Evolutionary conservation across 495 filamentous ascomycete species (phyloP).

Genomic region (Amniculicola lignicola): DNA sequence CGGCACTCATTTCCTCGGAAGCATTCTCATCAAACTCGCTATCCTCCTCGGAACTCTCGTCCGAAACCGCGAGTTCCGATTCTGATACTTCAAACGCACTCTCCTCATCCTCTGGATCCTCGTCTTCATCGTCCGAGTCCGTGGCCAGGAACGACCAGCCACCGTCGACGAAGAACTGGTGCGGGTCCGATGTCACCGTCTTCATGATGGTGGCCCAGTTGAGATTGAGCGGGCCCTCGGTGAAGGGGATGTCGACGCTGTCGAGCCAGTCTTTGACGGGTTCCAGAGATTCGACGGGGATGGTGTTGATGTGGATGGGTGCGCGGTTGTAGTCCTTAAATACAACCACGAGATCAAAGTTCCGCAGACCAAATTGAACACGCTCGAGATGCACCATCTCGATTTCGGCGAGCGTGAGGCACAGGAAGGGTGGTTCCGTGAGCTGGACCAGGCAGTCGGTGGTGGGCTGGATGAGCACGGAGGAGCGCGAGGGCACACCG

Average conservation of each 20-base stretch:
- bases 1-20: constrained; percentile 69
- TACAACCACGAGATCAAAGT: constrained; percentile 96
- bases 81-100: constrained; percentile 87
- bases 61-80: constrained; percentile 72
- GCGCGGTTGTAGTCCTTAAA: constrained; percentile 91
- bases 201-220: constrained; percentile 99
- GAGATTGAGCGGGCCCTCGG: constrained; percentile 92
- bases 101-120: constrained; percentile 78
- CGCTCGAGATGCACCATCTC: constrained; percentile 95
- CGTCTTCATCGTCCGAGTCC: constrained; percentile 83
- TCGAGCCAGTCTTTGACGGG: constrained; percentile 98
- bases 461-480: constrained; percentile 90
- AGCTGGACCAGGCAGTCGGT: constrained; percentile 98
- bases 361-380: constrained; percentile 97
- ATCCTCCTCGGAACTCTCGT: constrained; percentile 81
- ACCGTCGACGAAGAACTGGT: constrained; percentile 90
- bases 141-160: constrained; percentile 91
- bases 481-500: constrained; percentile 91
- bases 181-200: constrained; percentile 88
- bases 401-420: constrained; percentile 90
- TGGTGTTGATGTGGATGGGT: constrained; percentile 94
- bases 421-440: constrained; percentile 94
- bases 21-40: constrained; percentile 92
- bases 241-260: constrained; percentile 87
- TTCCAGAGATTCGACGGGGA: constrained; percentile 91